Base-by-base conservation (phyloP, 768 basidiomycete species). In the Crassisporium funariophilum region DNA sequence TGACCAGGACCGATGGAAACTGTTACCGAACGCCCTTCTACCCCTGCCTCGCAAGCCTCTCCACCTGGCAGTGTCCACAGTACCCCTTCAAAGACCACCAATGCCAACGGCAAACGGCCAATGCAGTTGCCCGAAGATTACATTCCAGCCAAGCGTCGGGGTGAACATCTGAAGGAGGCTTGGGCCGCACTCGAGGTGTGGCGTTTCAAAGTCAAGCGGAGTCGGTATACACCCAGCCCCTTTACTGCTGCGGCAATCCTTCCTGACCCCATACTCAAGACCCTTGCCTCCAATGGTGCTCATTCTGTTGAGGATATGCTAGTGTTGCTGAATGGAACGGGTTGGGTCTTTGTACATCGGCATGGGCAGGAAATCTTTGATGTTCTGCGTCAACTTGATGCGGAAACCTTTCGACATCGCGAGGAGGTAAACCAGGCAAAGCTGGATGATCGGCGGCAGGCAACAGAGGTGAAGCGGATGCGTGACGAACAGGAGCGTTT, bases 261-360 rank as follows among this genome's bases (percentile, higher is more conserved):
- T 9, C 66, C 66, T 6, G 65, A 70, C 41, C 24, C 44, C 3
- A 31, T 57, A 4, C 46, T 69, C 6, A 60, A 55, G 11, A 52
- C 54, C 12, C 51, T 70, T 17, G 60, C 63, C 1, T 38, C 39
- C n/a, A n/a, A n/a, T n/a, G n/a, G n/a, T n/a, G n/a, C n/a, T n/a
- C n/a, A n/a, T n/a, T n/a, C n/a, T n/a, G n/a, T n/a, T n/a, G n/a
- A n/a, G n/a, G n/a, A n/a, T n/a, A n/a, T n/a, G n/a, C n/a, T n/a
- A n/a, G n/a, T n/a, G n/a, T n/a, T n/a, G n/a, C n/a, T n/a, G n/a
- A n/a, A n/a, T n/a, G n/a, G n/a, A n/a, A n/a, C n/a, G n/a, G n/a
- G n/a, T n/a, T n/a, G n/a, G n/a, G n/a, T n/a, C n/a, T n/a, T n/a
- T n/a, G n/a, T n/a, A n/a, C n/a, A n/a, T n/a, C n/a, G n/a, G n/a